Evolutionary conservation across 129 eudicot genomes (phyloP), one percentile per base, ranked within the genome.

Genomic region (Ambrosia artemisiifolia): DNA sequence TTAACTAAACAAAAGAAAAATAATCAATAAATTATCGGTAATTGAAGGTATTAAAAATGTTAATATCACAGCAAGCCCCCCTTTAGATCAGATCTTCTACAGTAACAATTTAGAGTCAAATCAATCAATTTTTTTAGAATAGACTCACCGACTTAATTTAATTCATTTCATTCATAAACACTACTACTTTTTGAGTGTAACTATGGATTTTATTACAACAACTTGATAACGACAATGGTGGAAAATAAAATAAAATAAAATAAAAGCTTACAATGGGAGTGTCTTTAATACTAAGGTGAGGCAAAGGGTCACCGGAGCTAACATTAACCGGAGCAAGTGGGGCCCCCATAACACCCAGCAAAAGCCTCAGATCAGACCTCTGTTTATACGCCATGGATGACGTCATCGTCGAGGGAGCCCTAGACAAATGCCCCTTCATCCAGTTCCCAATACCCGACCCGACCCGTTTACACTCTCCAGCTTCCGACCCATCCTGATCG

Each of bases 271-370:
- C 97, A 82, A 91, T 91, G 49, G 95, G 97, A 34, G 91, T 91
- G 42, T 91, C 91, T 62, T 91, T 91, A 59, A 91, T 84, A 67
- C 90, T 79, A 19, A 88, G 88, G 59, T 81, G 95, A 75, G 95
- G 95, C 82, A 85, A 12, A 47, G 97, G 90, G 48, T 88, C 90
- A 16, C 57, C 72, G 28, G 84, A 56, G 73, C 83, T 56, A 53
- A 85, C 95, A 62, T 85, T 83, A 49, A 88, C 86, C 73, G 97
- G 97, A 12, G 92, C 92, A 0, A 91, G 83, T 0, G 97, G 97
- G 11, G 97, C 95, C 6, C 95, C 97, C 95, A 91, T 85, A 34
- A 91, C 97, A 9, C 95, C 97, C 12, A 91, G 85, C 84, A 91
- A 79, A 68, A 91, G 81, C 74, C 97, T 83, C 81, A 91, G 77